Conservation (phyloP, 768 basidiomycete species). For the Lactifluus echinatus region DNA sequence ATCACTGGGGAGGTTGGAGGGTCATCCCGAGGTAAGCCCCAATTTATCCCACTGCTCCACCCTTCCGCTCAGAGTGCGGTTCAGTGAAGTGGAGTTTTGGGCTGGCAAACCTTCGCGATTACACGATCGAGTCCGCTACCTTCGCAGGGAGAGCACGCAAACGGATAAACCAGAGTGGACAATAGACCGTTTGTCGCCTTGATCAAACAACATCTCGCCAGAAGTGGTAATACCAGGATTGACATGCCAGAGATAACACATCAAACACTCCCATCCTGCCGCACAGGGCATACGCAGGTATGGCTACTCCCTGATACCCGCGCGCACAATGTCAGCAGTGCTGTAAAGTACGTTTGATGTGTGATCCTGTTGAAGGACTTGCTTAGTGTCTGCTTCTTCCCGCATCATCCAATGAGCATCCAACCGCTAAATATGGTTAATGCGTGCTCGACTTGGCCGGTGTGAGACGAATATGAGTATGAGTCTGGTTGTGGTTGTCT, state of each 20-base stretch:
- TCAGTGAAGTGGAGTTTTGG: constrained; percentile 96
- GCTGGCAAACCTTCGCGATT: constrained; percentile 90
- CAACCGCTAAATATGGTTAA: no score
- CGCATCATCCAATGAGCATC: no score
- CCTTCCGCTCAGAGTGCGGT: not conserved
- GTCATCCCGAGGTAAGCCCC: constrained; percentile 74
- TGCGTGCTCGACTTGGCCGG: no score
- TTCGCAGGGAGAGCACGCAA: constrained; percentile 40
- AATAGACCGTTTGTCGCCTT: constrained; percentile 69
- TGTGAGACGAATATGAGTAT: no score
- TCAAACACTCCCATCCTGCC: not conserved
- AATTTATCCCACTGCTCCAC: not conserved
- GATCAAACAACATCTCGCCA: not conserved
- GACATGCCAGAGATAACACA: no score
- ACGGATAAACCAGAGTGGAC: constrained; percentile 57
- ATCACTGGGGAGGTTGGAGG: constrained; percentile 96
- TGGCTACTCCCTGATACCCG: not conserved
- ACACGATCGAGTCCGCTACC: constrained; percentile 82
- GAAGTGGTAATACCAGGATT: not conserved
- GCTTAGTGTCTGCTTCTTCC: no score
- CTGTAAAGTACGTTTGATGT: not conserved
- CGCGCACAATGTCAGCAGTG: not conserved
- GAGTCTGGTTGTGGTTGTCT: no score
- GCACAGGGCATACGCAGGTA: not conserved
- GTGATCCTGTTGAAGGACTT: not conserved